A percentile compares a stretch with the other conserved stretches of the same genome.
These are phyloP conservation scores for Blumeriella jaapii DNA, from an alignment of 2,329 filamentous ascomycete species.

Conservation along the genomic window DNA sequence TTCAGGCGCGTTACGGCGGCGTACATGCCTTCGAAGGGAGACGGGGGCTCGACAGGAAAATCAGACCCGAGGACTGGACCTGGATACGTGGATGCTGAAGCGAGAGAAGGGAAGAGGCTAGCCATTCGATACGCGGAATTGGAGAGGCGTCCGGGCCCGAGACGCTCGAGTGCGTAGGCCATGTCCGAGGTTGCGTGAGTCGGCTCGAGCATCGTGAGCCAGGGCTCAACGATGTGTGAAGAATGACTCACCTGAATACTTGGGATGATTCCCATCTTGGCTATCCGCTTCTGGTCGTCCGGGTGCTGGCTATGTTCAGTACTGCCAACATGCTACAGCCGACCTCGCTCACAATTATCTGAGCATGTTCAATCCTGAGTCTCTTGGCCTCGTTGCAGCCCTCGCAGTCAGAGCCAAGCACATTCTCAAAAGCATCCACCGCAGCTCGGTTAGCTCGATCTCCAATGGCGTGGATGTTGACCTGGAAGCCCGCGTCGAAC, in stretches of 20 bases:
- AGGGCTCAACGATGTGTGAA: not conserved
- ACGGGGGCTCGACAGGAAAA: conserved; percentile 60
- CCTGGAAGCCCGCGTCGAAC: conserved; percentile 51
- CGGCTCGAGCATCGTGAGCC: conserved; percentile 28
- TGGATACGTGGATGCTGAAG: conserved; percentile 8
- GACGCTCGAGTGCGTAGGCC: conserved; percentile 49
- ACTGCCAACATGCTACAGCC: not conserved
- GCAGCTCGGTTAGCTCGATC: conserved; percentile 56
- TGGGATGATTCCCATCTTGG: conserved; percentile 48
- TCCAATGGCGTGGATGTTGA: conserved; percentile 63
- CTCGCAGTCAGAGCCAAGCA: conserved; percentile 42
- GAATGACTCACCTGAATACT: conserved; percentile 45
- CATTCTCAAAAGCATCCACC: conserved; percentile 48
- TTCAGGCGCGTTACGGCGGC: conserved; percentile 51
- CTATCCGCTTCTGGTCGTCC: conserved; percentile 49
- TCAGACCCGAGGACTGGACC: conserved; percentile 53
- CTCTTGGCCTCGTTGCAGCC: conserved; percentile 43
- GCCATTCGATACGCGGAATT: conserved; percentile 55
- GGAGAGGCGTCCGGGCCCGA: conserved; percentile 43
- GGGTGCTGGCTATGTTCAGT: conserved; percentile 33
- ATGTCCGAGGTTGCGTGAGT: conserved; percentile 64
- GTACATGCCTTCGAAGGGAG: conserved; percentile 57
- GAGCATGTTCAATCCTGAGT: conserved; percentile 59
- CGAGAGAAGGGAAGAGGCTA: conserved; percentile 37
- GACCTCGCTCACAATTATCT: conserved; percentile 40